Percentiles rank a stretch among this genome's conserved stretches.
These are phyloP conservation scores for Penicillium fuscoglaucum DNA, from an alignment of 2,329 filamentous ascomycete species.

Conservation along the genomic window DNA sequence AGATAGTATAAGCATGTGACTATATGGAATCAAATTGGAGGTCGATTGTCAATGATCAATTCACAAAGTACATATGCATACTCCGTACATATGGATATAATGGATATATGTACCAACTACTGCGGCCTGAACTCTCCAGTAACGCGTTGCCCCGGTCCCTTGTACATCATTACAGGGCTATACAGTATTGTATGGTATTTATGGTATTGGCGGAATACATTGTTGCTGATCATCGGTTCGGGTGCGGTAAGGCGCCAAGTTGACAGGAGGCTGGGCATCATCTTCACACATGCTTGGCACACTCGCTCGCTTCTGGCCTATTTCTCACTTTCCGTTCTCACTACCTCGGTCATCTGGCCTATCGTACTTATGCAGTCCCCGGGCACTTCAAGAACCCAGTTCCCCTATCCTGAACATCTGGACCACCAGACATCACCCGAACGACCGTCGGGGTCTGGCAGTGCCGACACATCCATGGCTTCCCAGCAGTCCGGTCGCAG, in stretches of 20 bases:
- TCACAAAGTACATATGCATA: not conserved
- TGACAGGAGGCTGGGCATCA: conserved; percentile 16
- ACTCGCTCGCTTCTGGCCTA: conserved; percentile 1
- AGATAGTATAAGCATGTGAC: not conserved
- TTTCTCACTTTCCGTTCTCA: conserved; percentile 1
- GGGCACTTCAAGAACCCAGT: not conserved
- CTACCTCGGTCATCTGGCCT: not conserved
- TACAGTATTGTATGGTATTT: conserved; percentile 7
- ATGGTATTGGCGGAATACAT: not conserved
- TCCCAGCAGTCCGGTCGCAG: conserved; percentile 62
- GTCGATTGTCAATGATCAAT: not conserved
- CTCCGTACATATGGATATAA: no score
- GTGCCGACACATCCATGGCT: conserved; percentile 50
- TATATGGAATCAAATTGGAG: not conserved
- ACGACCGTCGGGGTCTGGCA: conserved; percentile 44
- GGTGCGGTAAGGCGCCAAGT: conserved; percentile 7
- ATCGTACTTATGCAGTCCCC: conserved; percentile 5
- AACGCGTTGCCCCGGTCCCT: not conserved
- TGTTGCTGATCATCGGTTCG: conserved; percentile 3
- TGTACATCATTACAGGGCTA: conserved; percentile 2
- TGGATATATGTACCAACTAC: not conserved
- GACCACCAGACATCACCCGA: conserved; percentile 37
- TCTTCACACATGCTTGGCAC: conserved; percentile 14
- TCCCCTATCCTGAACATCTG: conserved; percentile 5
- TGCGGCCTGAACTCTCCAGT: not conserved